These are phyloP conservation scores for Globisporangium emineosum DNA, from an alignment of 352 stramenopile genomes.

Conservation along the genomic window DNA sequence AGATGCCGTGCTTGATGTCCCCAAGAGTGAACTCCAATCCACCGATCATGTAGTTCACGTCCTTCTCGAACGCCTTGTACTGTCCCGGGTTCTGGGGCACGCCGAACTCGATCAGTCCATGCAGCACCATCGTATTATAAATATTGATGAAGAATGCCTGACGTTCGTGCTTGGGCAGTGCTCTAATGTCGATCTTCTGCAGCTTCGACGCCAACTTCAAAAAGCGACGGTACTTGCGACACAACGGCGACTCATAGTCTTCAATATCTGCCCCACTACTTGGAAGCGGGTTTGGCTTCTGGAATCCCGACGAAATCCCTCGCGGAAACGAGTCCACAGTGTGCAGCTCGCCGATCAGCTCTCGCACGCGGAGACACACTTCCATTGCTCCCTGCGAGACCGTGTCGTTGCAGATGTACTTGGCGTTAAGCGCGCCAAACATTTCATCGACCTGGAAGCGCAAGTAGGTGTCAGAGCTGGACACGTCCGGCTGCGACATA, in stretches of 20 bases:
- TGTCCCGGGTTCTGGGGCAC: constrained; percentile 82
- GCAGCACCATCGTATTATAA: constrained; percentile 87
- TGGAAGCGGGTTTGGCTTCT: constrained; percentile 26
- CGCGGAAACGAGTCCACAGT: constrained; percentile 56
- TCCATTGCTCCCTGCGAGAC: constrained; percentile 61
- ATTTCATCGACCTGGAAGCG: constrained; percentile 85
- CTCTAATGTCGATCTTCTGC: constrained; percentile 68
- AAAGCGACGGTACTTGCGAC: constrained; percentile 70
- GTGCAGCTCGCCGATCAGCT: constrained; percentile 69
- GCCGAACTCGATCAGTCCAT: constrained; percentile 82
- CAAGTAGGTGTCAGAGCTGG: constrained; percentile 52
- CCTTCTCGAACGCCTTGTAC: constrained; percentile 82
- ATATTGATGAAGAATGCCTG: constrained; percentile 90
- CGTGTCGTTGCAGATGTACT: constrained; percentile 57
- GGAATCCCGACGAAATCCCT: constrained; percentile 70
- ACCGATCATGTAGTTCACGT: constrained; percentile 75
- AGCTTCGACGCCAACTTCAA: constrained; percentile 61
- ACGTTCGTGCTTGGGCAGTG: constrained; percentile 77
- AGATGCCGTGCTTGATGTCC: constrained; percentile 86
- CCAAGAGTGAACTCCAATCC: constrained; percentile 76
- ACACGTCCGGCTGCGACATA: constrained; percentile 40
- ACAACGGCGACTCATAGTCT: constrained; percentile 56
- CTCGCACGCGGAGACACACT: constrained; percentile 59
- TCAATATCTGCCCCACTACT: constrained; percentile 21
- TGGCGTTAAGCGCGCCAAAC: constrained; percentile 80